A percentile compares a stretch with the other conserved stretches of the same genome.
phyloP scores from a whole-genome alignment of 257 asterid species.

The Sherardia arvensis region DNA sequence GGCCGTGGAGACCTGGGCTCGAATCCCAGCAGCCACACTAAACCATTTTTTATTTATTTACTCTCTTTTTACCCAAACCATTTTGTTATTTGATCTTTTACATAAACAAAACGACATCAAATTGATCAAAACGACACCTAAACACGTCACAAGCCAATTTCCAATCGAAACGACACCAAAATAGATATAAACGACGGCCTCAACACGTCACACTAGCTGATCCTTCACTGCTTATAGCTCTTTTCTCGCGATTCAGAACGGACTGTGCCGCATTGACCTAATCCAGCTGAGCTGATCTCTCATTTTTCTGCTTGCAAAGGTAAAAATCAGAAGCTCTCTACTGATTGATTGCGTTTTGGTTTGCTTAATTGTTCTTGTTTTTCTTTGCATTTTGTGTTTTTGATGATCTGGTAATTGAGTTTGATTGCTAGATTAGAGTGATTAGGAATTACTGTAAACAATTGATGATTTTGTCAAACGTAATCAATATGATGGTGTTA shows the following conservation, averaged over 20 bases:
- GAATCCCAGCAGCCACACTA: constrained; percentile 96
- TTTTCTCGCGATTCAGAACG: not conserved
- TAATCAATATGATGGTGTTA: not conserved
- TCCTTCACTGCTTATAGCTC: no score
- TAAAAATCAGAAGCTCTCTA: not conserved
- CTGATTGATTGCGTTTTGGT: not conserved
- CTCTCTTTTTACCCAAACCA: not conserved
- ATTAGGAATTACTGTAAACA: no score
- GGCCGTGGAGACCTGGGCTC: constrained; percentile 99
- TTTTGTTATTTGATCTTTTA: no score
- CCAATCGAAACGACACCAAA: not conserved
- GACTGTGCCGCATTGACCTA: not conserved
- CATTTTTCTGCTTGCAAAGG: not conserved
- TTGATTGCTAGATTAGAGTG: not conserved
- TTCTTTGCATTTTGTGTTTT: not conserved
- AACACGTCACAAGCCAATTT: no score
- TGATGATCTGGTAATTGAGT: not conserved
- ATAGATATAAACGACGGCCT: no score
- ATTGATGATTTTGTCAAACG: not conserved
- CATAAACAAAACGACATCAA: not conserved
- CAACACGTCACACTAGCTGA: no score
- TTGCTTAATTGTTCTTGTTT: not conserved
- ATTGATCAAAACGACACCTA: no score
- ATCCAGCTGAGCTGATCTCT: not conserved
- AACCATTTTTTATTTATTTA: no score